Evolutionary conservation across 2,329 filamentous ascomycete species (phyloP), one percentile per base, ranked within the genome.

Genomic region (Botrytis fabae): DNA sequence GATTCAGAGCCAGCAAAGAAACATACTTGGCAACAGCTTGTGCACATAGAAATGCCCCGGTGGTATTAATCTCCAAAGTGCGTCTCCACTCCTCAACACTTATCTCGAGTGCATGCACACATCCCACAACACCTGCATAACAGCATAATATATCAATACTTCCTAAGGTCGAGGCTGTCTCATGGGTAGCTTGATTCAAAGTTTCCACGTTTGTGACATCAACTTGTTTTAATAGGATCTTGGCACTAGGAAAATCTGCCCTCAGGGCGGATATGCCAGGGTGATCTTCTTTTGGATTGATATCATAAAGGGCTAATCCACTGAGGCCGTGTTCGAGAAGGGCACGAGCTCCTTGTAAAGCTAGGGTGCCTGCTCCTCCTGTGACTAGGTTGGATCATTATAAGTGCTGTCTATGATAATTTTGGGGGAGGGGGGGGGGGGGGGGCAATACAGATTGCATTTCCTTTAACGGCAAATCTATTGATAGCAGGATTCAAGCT

Each of bases 61-160:
- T 92, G 1, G 90, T 88, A 79, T 95, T 95, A 79, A 94, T 86
- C 72, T 93, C 91, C 32, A 94, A 78, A 0, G 91, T 86, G 42
- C 85, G 85, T 10, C 89, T 85, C 86, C 89, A 94, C 76, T 91
- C 84, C 2, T 84, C 82, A 0, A 86, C 81, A 0, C 85, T 82
- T 83, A 90, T 89, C 2, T 91, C 87, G 1, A 92, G 80, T 0
- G 91, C 88, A 74, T 89, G 86, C 0, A 85, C 83, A 76, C 88
- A 91, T 54, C 85, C 86, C 0, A 93, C 92, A 0, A 94, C 86
- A 8, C 92, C 92, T 0, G 91, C 92, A 77, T 92, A 92, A 76
- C 88, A 90, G 75, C 88, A 85, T 2, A 80, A 62, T 42, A 76
- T 72, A 72, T 88, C 84, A 4, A 92, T 79, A 28, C 82, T 82